Percentiles rank a stretch among this genome's conserved stretches.
Conservation (phyloP, 768 basidiomycete genomes). For the Tulasnella sp. region DNA sequence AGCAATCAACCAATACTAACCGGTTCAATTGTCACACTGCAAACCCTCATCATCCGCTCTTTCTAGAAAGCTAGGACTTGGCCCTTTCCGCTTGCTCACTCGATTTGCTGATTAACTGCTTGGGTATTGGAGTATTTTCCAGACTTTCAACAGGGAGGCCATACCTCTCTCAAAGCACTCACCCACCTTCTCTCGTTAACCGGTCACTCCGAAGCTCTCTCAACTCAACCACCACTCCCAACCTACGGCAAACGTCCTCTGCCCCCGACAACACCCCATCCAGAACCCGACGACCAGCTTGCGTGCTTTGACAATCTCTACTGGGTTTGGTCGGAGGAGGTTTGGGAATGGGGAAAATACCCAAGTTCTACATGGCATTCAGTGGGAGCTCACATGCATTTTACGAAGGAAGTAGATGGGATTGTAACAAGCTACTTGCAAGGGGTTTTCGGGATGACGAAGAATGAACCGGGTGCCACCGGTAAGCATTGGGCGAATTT, state of each 20-base stretch:
- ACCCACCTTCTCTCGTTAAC: neutral
- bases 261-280: neutral
- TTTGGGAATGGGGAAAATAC: conserved; percentile 32
- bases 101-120: neutral
- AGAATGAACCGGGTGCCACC: neutral
- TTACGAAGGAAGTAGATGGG: neutral
- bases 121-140: conserved; percentile 7
- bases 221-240: neutral
- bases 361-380: conserved; percentile 31
- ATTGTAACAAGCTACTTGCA: neutral
- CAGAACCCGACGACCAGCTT: conserved; percentile 32
- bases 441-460: neutral
- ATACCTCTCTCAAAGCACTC: neutral
- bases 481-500: neutral
- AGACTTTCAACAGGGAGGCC: neutral
- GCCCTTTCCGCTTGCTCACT: too few relatives aligned
- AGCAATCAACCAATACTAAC: too few relatives aligned
- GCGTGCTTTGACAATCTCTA: conserved; percentile 33
- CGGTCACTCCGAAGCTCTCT: conserved; percentile 9
- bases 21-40: too few relatives aligned
- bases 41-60: too few relatives aligned
- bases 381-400: conserved; percentile 21
- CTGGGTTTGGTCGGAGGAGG: conserved; percentile 11
- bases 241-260: neutral
- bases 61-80: too few relatives aligned